These are phyloP conservation scores for Coprinopsis strossmayeri DNA, from an alignment of 768 basidiomycete species.

Conservation along the genomic window DNA sequence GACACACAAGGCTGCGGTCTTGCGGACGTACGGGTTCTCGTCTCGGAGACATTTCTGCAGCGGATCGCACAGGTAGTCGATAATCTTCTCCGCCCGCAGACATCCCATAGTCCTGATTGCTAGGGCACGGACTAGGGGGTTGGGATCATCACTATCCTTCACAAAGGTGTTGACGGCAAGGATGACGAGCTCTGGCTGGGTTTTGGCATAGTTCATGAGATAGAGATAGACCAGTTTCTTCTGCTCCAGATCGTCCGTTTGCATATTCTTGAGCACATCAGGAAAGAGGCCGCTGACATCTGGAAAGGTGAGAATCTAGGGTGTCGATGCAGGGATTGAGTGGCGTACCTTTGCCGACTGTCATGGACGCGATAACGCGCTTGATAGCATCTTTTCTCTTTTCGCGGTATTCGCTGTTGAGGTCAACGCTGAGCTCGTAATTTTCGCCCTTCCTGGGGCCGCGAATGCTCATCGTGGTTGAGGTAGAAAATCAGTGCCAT, in stretches of 20 bases:
- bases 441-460: slow-evolving; percentile 83
- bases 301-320: slow-evolving; percentile 18
- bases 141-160: slow-evolving; percentile 93
- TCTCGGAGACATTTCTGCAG: slow-evolving; percentile 87
- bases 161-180: slow-evolving; percentile 99
- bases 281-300: slow-evolving; percentile 94
- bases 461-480: slow-evolving; percentile 41
- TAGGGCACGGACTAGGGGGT: slow-evolving; percentile 92
- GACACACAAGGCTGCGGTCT: slow-evolving; percentile 95
- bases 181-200: slow-evolving; percentile 98
- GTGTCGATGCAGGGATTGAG: background rate
- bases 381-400: slow-evolving; percentile 99
- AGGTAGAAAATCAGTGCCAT: background rate
- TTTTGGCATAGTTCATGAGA: slow-evolving; percentile 99
- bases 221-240: slow-evolving; percentile 99
- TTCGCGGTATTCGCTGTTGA: slow-evolving; percentile 94
- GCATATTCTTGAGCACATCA: slow-evolving; percentile 99
- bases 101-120: slow-evolving; percentile 98
- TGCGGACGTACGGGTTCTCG: slow-evolving; percentile 97
- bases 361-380: slow-evolving; percentile 96
- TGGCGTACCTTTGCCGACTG: slow-evolving; percentile 86
- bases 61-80: slow-evolving; percentile 97
- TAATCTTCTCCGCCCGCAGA: slow-evolving; percentile 96
- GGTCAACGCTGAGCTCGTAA: slow-evolving; percentile 93
- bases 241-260: slow-evolving; percentile 98